Base-by-base conservation (phyloP, 305 asterid species). In the Plantago rigida region DNA sequence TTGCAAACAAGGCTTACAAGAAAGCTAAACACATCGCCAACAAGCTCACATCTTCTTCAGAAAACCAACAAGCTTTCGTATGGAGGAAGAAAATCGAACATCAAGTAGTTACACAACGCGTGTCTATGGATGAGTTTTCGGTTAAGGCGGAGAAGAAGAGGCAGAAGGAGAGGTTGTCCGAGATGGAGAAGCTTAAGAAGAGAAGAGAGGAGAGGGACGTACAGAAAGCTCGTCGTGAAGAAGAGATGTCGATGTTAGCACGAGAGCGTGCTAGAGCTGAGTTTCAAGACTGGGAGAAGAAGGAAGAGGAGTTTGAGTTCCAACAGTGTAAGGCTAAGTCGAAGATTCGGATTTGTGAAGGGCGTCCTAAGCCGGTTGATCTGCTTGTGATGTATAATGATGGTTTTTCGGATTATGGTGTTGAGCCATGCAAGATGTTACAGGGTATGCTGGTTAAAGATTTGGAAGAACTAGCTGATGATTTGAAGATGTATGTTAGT, bases 391-490 rank as follows among this genome's bases (percentile, higher is more conserved):
- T 10, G n/a, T 4, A 26, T 6, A 2, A 7, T 14, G 34, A 15
- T 14, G 56, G 12, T 17, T n/a, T 9, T 9, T 45, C 12, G 13
- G 49, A 45, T 45, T 6, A 45, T n/a, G 13, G 13, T 45, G 49
- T 9, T 9, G 49, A 45, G 9, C 49, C 49, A 6, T 45, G 14
- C 49, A 26, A 19, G 13, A 11, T 51, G 0, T 51, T 51, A 13
- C 15, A 84, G 88, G 95, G 95, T 57, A 71, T 86, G 84, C 74
- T 81, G 8, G 89, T 72, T 3, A 78, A 78, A 65, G 94, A 82
- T 69, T 79, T 84, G 86, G 94, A 86, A 71, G 95, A 88, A 75
- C 87, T 84, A 67, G 88, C 74, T 46, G 82, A 82, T 52, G 95
- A 88, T 63, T 86, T 84, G 67, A 86, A 81, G 79, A 71, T 86